Evolutionary conservation across 306 rosid genomes (phyloP).

Genomic region (Rubus parviflorus): DNA sequence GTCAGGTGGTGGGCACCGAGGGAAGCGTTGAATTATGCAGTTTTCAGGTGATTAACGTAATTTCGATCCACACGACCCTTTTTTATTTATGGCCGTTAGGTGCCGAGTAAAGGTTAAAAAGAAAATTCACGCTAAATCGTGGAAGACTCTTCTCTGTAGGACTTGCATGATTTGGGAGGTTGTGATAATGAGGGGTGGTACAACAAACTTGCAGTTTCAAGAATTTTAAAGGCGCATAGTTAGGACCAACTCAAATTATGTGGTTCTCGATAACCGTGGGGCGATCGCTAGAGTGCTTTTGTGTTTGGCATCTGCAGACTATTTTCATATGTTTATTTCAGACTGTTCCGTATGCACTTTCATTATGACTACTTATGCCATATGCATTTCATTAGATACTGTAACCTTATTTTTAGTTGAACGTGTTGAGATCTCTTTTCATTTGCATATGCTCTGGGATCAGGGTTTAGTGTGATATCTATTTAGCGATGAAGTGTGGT

Average conservation of each 20-base stretch:
- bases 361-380: not conserved
- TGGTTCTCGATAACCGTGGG: slow-evolving; percentile 25
- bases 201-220: slow-evolving; percentile 45
- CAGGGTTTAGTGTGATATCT: slow-evolving; percentile 1
- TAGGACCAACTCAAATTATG: slow-evolving; percentile 42
- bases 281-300: slow-evolving; percentile 40
- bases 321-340: slow-evolving; percentile 24
- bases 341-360: slow-evolving; percentile 18
- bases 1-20: slow-evolving; percentile 96
- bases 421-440: slow-evolving; percentile 5
- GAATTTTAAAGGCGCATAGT: slow-evolving; percentile 49
- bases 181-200: slow-evolving; percentile 55
- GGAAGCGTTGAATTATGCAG: slow-evolving; percentile 77
- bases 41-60: slow-evolving; percentile 55
- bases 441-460: slow-evolving; percentile 2
- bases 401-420: slow-evolving; percentile 5
- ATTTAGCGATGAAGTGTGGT: slow-evolving; percentile 16
- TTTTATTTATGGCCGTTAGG: slow-evolving; percentile 42
- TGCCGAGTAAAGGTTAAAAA: slow-evolving; percentile 38
- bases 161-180: slow-evolving; percentile 49
- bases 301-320: slow-evolving; percentile 35
- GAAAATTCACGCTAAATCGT: slow-evolving; percentile 57
- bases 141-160: slow-evolving; percentile 77
- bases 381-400: slow-evolving; percentile 3
- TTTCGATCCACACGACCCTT: slow-evolving; percentile 44